Conservation (phyloP, 345 rosid genomes). For the Eucalyptus camaldulensis region DNA sequence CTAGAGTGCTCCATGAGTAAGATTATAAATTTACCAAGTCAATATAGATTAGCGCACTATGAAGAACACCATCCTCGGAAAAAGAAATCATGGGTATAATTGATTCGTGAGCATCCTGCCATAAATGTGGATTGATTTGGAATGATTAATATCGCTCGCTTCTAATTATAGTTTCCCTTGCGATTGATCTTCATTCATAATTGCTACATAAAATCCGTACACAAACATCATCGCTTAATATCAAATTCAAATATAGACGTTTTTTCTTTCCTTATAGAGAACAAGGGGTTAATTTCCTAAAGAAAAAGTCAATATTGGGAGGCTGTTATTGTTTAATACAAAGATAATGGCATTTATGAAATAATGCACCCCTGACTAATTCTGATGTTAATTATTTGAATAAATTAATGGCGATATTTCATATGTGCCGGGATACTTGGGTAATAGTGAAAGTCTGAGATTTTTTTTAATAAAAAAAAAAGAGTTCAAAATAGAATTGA, state of each 20-base stretch:
- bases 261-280: background rate
- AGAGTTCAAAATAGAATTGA: background rate
- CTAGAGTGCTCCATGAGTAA: background rate
- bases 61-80: fast-evolving
- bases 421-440: background rate
- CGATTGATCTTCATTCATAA: background rate
- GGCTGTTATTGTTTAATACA: background rate
- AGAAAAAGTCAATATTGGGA: no score
- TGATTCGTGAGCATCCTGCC: background rate
- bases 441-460: background rate
- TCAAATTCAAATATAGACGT: background rate
- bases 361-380: background rate
- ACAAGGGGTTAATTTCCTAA: background rate
- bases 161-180: background rate
- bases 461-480: background rate
- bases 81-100: background rate
- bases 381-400: background rate
- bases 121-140: background rate
- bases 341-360: background rate
- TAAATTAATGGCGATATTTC: background rate
- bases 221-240: background rate
- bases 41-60: background rate
- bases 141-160: background rate
- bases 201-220: background rate
- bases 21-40: background rate